phyloP scores from a whole-genome alignment of 2,329 filamentous ascomycete genomes.

The Hypoxylon rubiginosum region DNA sequence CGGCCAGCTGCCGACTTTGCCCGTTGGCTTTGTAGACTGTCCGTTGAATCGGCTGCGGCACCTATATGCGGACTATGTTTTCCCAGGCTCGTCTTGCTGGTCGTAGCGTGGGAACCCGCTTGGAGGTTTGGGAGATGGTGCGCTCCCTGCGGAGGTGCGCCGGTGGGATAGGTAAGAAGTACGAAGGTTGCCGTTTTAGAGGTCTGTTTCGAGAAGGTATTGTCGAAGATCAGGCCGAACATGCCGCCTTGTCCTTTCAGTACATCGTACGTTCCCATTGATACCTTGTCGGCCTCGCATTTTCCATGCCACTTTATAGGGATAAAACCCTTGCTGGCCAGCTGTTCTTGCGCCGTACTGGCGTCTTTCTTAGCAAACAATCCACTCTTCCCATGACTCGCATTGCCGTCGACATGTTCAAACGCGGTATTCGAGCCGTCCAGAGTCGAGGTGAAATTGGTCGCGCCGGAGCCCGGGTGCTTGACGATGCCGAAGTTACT shows the following conservation, averaged over 20 bases:
- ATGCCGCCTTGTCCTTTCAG: slow-evolving; percentile 82
- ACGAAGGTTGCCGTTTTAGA: slow-evolving; percentile 97
- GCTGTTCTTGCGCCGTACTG: slow-evolving; percentile 71
- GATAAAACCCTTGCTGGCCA: slow-evolving; percentile 76
- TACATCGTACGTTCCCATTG: slow-evolving; percentile 90
- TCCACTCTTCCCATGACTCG: slow-evolving; percentile 58
- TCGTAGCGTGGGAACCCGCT: slow-evolving; percentile 53
- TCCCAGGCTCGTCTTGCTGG: slow-evolving; percentile 67
- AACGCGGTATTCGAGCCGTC: slow-evolving; percentile 62
- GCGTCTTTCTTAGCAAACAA: slow-evolving; percentile 69
- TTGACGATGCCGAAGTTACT: slow-evolving; percentile 98
- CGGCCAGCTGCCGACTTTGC: slow-evolving; percentile 65
- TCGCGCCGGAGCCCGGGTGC: slow-evolving; percentile 82
- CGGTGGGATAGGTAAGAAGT: slow-evolving; percentile 91
- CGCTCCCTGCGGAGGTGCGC: slow-evolving; percentile 79
- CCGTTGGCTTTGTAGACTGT: slow-evolving; percentile 70
- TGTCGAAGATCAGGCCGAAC: slow-evolving; percentile 97
- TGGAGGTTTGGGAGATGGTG: slow-evolving; percentile 76
- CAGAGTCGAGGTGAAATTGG: slow-evolving; percentile 60
- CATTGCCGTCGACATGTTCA: slow-evolving; percentile 58
- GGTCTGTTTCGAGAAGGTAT: slow-evolving; percentile 95
- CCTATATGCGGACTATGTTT: slow-evolving; percentile 63
- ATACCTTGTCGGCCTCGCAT: slow-evolving; percentile 96
- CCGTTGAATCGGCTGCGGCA: slow-evolving; percentile 67
- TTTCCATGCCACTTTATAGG: slow-evolving; percentile 89